Conservation (phyloP, 371 early-diverging fungal species). For the Mortierella sp. region DNA sequence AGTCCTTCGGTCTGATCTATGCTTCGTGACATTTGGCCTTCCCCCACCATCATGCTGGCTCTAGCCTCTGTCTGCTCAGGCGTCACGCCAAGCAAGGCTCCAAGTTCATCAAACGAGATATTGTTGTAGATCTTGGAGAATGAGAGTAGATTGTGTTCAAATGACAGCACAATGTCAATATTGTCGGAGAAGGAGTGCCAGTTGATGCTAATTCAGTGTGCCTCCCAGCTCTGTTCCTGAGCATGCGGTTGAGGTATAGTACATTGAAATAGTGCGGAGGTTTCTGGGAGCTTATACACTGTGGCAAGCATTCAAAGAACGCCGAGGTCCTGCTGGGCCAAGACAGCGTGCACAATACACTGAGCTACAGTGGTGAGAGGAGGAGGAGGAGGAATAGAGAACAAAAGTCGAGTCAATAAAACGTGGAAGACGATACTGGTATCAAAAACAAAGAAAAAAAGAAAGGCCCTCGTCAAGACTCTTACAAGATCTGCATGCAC, state of each 20-base stretch:
- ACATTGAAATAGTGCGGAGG: constrained; percentile 74
- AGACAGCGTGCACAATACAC: constrained; percentile 82
- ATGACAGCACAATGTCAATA: constrained; percentile 92
- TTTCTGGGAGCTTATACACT: constrained; percentile 83
- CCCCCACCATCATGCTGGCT: constrained; percentile 89
- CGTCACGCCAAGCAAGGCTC: constrained; percentile 77
- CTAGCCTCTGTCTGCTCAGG: constrained; percentile 87
- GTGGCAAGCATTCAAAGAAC: constrained; percentile 88
- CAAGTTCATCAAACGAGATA: constrained; percentile 88
- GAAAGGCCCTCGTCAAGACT: background rate
- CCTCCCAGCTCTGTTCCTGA: constrained; percentile 79
- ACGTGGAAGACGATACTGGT: too few relatives aligned
- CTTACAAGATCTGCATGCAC: constrained; percentile 72
- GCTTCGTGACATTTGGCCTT: constrained; percentile 84
- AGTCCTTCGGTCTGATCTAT: constrained; percentile 91
- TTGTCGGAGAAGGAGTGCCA: constrained; percentile 77
- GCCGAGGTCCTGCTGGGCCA: constrained; percentile 94
- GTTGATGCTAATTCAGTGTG: constrained; percentile 83
- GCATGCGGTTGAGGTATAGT: constrained; percentile 90
- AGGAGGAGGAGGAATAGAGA: background rate
- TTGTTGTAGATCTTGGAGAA: constrained; percentile 90
- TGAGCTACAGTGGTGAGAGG: constrained; percentile 54
- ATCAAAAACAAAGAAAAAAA: too few relatives aligned
- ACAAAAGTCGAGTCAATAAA: too few relatives aligned
- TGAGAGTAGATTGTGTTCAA: constrained; percentile 92